Evolutionary conservation across 2,329 filamentous ascomycete species (phyloP).

Genomic region (Camptophora hylomeconis): DNA sequence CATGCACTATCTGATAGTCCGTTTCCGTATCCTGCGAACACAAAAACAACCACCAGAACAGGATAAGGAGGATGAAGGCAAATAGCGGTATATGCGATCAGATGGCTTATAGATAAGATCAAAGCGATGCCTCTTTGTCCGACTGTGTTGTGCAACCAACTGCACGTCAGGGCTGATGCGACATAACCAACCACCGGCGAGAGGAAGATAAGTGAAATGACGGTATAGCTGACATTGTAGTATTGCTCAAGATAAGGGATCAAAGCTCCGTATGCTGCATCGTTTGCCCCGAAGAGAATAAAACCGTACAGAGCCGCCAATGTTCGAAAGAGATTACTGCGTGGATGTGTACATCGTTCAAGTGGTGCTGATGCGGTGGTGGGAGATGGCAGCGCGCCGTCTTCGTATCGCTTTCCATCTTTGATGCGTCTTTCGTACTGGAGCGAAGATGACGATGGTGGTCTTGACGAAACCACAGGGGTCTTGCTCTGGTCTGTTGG

Average conservation of each 20-base stretch:
- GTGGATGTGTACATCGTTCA: slow-evolving; percentile 51
- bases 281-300: slow-evolving; percentile 42
- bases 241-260: slow-evolving; percentile 35
- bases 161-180: slow-evolving; percentile 31
- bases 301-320: slow-evolving; percentile 43
- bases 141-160: slow-evolving; percentile 27
- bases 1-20: slow-evolving; percentile 51
- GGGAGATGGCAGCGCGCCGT: slow-evolving; percentile 27
- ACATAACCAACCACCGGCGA: slow-evolving; percentile 37
- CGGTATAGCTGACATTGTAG: slow-evolving; percentile 31
- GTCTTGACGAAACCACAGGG: too few relatives aligned
- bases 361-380: slow-evolving; percentile 28
- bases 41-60: slow-evolving; percentile 50
- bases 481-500: slow-evolving; percentile 1
- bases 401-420: not conserved
- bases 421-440: not conserved
- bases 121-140: slow-evolving; percentile 64
- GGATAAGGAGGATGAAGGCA: slow-evolving; percentile 57
- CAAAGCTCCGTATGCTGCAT: slow-evolving; percentile 30
- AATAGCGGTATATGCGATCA: slow-evolving; percentile 49
- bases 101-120: slow-evolving; percentile 47
- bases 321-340: slow-evolving; percentile 36
- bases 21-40: slow-evolving; percentile 58
- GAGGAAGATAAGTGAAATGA: slow-evolving; percentile 37
- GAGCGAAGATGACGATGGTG: not conserved